Conservation (phyloP, 495 filamentous ascomycete genomes). For the Melanomma pulvis-pyrius region DNA sequence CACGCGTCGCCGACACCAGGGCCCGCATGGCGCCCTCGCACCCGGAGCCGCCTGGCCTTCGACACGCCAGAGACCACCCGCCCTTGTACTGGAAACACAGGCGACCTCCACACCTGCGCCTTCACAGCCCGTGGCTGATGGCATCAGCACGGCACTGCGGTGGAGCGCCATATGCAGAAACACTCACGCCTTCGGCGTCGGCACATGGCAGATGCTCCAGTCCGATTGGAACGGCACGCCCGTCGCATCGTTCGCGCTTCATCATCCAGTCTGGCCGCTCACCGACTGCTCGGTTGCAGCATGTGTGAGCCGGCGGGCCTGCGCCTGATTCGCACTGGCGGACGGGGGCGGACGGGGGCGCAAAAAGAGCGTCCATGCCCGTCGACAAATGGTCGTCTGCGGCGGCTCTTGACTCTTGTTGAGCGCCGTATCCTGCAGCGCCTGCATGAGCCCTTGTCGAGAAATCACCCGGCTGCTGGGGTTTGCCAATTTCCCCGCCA, state of each 20-base stretch:
- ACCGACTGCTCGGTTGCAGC: not conserved
- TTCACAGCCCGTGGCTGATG: no score
- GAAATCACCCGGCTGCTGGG: not conserved
- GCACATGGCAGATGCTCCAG: no score
- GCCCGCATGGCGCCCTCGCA: no score
- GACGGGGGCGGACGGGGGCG: conserved; percentile 9
- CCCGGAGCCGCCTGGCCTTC: no score
- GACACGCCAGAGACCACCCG: no score
- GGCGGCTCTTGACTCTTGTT: not conserved
- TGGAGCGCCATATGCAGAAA: no score
- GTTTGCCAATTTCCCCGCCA: conserved; percentile 20
- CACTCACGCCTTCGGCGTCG: no score
- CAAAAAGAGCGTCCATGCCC: conserved; percentile 3
- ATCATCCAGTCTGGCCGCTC: not conserved
- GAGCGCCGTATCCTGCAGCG: not conserved
- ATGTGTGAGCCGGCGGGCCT: not conserved
- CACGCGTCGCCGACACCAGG: no score
- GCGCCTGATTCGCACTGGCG: conserved; percentile 1
- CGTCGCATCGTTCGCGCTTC: not conserved
- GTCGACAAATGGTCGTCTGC: not conserved
- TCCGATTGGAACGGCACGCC: not conserved
- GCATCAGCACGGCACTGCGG: no score
- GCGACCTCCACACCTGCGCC: no score
- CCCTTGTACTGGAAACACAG: no score
- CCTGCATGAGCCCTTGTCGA: conserved; percentile 6